phyloP scores from a whole-genome alignment of 345 rosid genomes.

The Limnanthes douglasii region DNA sequence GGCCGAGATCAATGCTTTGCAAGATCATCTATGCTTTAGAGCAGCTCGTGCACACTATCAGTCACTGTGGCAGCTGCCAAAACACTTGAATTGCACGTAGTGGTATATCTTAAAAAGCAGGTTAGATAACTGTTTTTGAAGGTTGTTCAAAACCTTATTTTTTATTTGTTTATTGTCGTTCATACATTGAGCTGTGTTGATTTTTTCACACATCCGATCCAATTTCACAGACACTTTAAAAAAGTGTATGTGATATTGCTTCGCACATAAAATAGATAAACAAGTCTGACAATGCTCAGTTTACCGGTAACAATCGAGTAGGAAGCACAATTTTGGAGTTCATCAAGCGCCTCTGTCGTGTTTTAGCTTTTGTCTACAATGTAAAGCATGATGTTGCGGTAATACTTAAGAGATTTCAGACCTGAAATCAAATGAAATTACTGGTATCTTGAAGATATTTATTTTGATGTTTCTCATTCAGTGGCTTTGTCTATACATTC shows the following conservation, averaged over 20 bases:
- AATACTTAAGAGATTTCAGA: conserved; percentile 8
- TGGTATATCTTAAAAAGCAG: conserved; percentile 58
- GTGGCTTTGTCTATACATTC: conserved; percentile 5
- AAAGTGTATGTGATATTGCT: conserved; percentile 44
- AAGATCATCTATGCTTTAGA: conserved; percentile 25
- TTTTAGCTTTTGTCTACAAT: conserved; percentile 65
- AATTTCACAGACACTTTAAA: conserved; percentile 56
- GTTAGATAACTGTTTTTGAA: conserved; percentile 15
- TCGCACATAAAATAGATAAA: conserved; percentile 36
- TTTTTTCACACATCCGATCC: conserved; percentile 39
- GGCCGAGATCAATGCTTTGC: conserved; percentile 36
- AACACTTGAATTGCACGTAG: conserved; percentile 43
- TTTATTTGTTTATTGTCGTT: conserved; percentile 8
- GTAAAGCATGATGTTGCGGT: conserved; percentile 88
- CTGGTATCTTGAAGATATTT: neutral
- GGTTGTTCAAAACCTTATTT: neutral
- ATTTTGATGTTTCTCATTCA: conserved; percentile 3
- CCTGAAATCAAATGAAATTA: neutral
- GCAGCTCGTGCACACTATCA: conserved; percentile 48
- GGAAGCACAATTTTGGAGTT: conserved; percentile 66
- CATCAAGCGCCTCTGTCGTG: conserved; percentile 65
- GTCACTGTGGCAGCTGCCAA: conserved; percentile 48
- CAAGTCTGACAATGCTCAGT: conserved; percentile 19
- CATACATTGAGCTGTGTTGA: neutral
- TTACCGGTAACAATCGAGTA: conserved; percentile 13